phyloP scores from a whole-genome alignment of 2,329 filamentous ascomycete genomes.

The Aspergillus sergii region DNA sequence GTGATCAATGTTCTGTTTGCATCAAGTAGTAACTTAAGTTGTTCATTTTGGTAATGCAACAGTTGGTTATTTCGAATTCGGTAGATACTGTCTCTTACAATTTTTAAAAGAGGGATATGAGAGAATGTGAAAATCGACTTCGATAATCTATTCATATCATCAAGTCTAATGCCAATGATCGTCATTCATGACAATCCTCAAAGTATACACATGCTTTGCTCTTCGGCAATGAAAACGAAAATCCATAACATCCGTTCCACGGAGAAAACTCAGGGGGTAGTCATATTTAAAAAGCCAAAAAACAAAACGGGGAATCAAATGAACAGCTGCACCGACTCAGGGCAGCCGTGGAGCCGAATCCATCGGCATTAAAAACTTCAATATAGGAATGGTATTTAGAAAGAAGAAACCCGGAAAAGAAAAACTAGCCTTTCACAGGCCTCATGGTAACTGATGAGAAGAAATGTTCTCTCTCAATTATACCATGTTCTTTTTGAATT shows the following conservation, averaged over 20 bases:
- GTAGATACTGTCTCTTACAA: background rate
- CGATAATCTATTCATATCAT: background rate
- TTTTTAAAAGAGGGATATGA: background rate
- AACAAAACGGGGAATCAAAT: conserved; percentile 8
- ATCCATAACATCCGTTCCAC: conserved; percentile 10
- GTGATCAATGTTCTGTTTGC: background rate
- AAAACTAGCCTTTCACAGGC: background rate
- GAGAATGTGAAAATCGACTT: background rate
- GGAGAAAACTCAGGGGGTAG: conserved; percentile 14
- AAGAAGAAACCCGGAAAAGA: background rate
- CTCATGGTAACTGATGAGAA: background rate
- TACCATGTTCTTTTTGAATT: background rate
- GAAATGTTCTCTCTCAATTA: too few relatives aligned
- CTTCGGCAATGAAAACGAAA: background rate
- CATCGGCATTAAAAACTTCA: conserved; percentile 1
- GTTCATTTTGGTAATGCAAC: background rate
- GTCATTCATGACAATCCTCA: conserved; percentile 2
- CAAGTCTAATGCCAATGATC: background rate
- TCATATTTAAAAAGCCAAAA: conserved; percentile 9
- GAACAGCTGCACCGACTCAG: background rate
- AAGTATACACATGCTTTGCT: conserved; percentile 15
- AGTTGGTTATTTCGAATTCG: background rate
- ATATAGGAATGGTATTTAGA: background rate
- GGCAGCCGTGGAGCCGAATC: background rate
- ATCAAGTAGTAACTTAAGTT: background rate